Evolutionary conservation across 129 eudicot genomes (phyloP).

Genomic region (Helichrysum umbraculigerum): DNA sequence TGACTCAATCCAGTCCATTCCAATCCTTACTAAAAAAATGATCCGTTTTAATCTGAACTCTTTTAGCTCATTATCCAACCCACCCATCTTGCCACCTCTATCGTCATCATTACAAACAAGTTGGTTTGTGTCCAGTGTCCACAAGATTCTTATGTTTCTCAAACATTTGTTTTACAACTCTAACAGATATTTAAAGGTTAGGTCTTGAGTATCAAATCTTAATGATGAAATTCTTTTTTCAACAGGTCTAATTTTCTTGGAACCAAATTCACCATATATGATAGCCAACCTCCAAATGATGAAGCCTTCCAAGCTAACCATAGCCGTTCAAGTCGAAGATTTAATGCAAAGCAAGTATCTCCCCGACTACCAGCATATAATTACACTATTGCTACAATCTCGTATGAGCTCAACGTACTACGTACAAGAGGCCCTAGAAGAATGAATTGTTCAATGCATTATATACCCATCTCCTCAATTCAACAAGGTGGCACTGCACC

Average conservation of each 20-base stretch:
- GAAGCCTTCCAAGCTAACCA: slow-evolving; percentile 39
- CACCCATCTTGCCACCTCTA: background rate
- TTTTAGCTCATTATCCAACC: background rate
- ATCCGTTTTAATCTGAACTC: background rate
- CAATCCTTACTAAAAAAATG: background rate
- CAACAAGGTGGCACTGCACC: slow-evolving; percentile 89
- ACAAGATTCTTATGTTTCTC: background rate
- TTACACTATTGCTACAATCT: slow-evolving; percentile 60
- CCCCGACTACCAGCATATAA: slow-evolving; percentile 71
- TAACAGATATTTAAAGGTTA: background rate
- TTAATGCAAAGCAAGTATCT: slow-evolving; percentile 63
- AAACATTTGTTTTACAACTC: background rate
- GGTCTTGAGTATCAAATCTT: background rate
- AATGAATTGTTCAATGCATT: slow-evolving; percentile 63
- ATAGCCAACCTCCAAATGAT: slow-evolving; percentile 71
- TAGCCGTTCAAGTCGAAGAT: slow-evolving; percentile 52
- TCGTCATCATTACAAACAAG: background rate
- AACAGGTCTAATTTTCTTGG: slow-evolving; percentile 85
- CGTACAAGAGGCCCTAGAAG: slow-evolving; percentile 85
- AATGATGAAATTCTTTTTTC: slow-evolving; percentile 1
- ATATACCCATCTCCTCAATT: slow-evolving; percentile 67
- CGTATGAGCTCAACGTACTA: slow-evolving; percentile 75
- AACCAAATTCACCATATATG: slow-evolving; percentile 74
- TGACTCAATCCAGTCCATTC: background rate
- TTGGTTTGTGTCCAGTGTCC: background rate